phyloP scores from a whole-genome alignment of 1,284 basidiomycete species.

The Somion occarium region DNA sequence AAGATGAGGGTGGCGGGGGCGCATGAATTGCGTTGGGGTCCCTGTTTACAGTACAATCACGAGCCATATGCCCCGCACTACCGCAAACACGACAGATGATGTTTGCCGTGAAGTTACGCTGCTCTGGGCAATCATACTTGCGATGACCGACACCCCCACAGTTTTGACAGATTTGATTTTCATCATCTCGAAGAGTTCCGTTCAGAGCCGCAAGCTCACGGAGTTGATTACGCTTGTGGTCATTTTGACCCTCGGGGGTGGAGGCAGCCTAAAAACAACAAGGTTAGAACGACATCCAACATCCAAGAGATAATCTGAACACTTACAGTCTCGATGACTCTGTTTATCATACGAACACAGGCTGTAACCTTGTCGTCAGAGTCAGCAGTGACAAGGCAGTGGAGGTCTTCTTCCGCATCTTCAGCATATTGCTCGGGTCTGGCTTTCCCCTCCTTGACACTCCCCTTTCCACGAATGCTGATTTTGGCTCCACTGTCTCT shows the following conservation, averaged over 20 bases:
- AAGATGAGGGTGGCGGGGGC: constrained; percentile 14
- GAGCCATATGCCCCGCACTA: constrained; percentile 94
- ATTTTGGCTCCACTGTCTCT: constrained; percentile 97
- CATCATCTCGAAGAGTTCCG: constrained; percentile 98
- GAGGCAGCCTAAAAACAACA: constrained; percentile 76
- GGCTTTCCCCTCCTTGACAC: constrained; percentile 98
- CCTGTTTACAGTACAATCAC: constrained; percentile 87
- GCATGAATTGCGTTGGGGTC: constrained; percentile 53
- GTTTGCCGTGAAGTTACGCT: constrained; percentile 95
- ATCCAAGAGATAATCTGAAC: background rate
- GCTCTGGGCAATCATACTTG: constrained; percentile 96
- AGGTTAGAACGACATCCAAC: constrained; percentile 9
- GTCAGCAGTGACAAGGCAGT: constrained; percentile 95
- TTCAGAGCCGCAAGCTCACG: constrained; percentile 97
- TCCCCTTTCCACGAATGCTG: constrained; percentile 96
- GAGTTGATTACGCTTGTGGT: constrained; percentile 98
- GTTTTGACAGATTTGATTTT: constrained; percentile 99
- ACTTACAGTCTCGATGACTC: constrained; percentile 94
- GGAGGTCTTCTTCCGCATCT: constrained; percentile 98
- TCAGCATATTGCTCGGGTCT: constrained; percentile 89
- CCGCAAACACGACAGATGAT: constrained; percentile 97
- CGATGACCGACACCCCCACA: constrained; percentile 93
- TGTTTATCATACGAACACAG: constrained; percentile 96
- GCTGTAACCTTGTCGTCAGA: constrained; percentile 85
- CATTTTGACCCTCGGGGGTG: constrained; percentile 98